Evolutionary conservation across 805 yeast species (phyloP), one percentile per base, ranked within the genome.

Genomic region (Blastobotrys terrestris): DNA sequence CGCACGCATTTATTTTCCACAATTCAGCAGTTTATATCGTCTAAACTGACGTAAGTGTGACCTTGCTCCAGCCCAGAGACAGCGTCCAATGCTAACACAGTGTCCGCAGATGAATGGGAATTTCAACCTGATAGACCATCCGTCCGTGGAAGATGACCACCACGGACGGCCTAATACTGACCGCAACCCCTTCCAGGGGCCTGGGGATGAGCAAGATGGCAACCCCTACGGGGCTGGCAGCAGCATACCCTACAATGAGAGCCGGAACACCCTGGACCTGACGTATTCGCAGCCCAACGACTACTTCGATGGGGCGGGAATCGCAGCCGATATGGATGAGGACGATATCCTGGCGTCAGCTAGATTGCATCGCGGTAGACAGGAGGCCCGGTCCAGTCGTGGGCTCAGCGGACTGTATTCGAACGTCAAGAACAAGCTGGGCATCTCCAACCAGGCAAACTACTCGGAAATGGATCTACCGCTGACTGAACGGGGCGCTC

Each of bases 381-480:
- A 31, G 47, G 31, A 39, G 45, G 14, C 47, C 16, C 16, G 41
- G 35, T 44, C 11, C 40, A 49, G 39, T 20, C 31, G 54, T 39
- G 55, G 60, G 19, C 35, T 62, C 11, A 56, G 60, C 15, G 61
- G 63, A 16, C 41, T 62, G 44, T 63, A 58, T 43, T 52, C 58
- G 31, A 60, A 55, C 42, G 53, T 64, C 40, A 60, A 58, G 52
- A 44, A 65, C 13, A 58, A 54, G 35, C 58, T 64, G 15, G 67
- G 67, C 14, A 49, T 61, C 39, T 56, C 57, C 11, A 11, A 11
- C 11, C 26, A 52, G 31, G 57, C 64, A 1, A 53, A 56, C 19
- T 64, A 64, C 49, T 48, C 60, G 13, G 68, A 63, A 45, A 64
- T 64, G 67, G 67, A 64, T 46, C 49, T 60, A 48, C 66, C 67